phyloP scores from a whole-genome alignment of 2,329 filamentous ascomycete genomes.

The Penicillium digitatum region DNA sequence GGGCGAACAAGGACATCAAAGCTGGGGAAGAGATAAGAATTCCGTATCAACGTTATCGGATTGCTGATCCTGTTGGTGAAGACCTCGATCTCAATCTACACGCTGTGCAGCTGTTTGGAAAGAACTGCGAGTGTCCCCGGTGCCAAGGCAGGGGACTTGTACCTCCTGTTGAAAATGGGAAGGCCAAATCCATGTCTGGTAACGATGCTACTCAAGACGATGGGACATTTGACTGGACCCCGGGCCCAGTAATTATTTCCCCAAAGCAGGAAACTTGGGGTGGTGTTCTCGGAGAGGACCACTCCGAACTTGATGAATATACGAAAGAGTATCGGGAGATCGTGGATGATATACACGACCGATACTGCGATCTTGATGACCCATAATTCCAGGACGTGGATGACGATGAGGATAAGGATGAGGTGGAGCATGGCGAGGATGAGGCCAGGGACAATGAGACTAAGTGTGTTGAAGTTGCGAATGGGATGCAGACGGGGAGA shows the following conservation, averaged over 20 bases:
- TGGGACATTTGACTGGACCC: neutral
- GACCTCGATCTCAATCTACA: neutral
- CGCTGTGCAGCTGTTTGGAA: slow-evolving; percentile 15
- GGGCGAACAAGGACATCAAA: slow-evolving; percentile 24
- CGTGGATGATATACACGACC: neutral
- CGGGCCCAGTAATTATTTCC: neutral
- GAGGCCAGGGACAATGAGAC: neutral
- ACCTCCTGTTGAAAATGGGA: neutral
- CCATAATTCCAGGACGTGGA: neutral
- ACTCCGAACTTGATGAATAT: neutral
- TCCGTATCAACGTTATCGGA: slow-evolving; percentile 14
- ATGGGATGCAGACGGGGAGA: neutral
- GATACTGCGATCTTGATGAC: neutral
- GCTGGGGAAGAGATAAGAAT: slow-evolving; percentile 28
- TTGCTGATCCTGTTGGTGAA: neutral
- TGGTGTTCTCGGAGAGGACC: neutral
- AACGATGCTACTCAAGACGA: neutral
- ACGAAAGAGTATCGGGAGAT: neutral
- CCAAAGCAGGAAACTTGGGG: neutral
- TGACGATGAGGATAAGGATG: neutral
- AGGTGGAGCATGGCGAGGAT: neutral
- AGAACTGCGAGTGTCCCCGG: slow-evolving; percentile 14
- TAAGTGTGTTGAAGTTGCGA: neutral
- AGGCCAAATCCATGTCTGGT: neutral
- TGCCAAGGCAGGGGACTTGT: neutral